Percentiles rank a stretch among this genome's conserved stretches.
These are phyloP conservation scores for Ceratocystis papillata DNA, from an alignment of 2,329 filamentous ascomycete species.

Conservation along the genomic window DNA sequence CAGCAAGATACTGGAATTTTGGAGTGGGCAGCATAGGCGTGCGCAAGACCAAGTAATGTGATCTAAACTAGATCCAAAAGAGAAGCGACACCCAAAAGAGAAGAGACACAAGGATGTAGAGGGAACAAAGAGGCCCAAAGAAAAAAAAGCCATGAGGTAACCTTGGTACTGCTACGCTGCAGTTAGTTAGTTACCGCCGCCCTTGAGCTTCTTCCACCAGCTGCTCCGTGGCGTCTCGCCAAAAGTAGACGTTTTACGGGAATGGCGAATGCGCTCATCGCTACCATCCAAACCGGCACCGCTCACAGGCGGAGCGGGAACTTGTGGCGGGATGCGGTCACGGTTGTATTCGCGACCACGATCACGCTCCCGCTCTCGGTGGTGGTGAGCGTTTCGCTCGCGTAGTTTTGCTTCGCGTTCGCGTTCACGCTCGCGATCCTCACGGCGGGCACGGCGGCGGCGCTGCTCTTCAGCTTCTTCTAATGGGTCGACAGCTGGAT, in stretches of 20 bases:
- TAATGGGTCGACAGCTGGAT: constrained; percentile 25
- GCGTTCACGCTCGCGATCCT: constrained; percentile 33
- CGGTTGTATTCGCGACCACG: constrained; percentile 28
- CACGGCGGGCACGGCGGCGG: constrained; percentile 37
- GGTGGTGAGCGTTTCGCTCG: constrained; percentile 5
- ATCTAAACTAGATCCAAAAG: background rate
- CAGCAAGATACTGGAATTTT: too few relatives aligned
- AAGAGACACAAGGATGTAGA: background rate
- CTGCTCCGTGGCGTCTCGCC: constrained; percentile 40
- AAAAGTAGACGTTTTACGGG: constrained; percentile 35
- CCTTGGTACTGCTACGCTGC: background rate
- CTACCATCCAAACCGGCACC: constrained; percentile 35
- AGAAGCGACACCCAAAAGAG: background rate
- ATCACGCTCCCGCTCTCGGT: constrained; percentile 10
- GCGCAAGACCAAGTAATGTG: constrained; percentile 11
- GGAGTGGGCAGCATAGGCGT: too few relatives aligned
- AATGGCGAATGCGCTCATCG: constrained; percentile 36
- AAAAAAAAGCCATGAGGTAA: background rate
- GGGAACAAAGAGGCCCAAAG: background rate
- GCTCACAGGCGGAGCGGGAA: constrained; percentile 24
- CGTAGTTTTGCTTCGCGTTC: constrained; percentile 19
- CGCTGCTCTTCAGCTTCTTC: constrained; percentile 37
- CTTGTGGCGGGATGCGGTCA: constrained; percentile 28
- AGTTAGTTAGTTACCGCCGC: constrained; percentile 28
- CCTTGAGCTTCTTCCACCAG: constrained; percentile 50